Evolutionary conservation across 2,329 filamentous ascomycete genomes (phyloP).

Genomic region (Aspergillus proliferans): DNA sequence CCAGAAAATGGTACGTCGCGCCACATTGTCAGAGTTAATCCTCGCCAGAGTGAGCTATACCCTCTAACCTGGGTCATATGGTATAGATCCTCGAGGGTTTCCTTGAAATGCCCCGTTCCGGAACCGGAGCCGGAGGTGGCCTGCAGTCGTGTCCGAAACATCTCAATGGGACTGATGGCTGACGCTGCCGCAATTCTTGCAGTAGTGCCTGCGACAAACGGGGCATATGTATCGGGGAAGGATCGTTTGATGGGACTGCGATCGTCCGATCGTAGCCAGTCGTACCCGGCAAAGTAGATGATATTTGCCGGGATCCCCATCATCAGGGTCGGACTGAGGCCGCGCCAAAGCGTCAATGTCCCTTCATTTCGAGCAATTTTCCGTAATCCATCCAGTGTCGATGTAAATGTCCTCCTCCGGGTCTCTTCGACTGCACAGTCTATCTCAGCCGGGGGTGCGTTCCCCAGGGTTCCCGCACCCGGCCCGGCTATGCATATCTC

Average conservation of each 20-base stretch:
- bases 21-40: slow-evolving; percentile 86
- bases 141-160: slow-evolving; percentile 89
- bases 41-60: slow-evolving; percentile 80
- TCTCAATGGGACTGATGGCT: slow-evolving; percentile 82
- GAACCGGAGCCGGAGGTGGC: slow-evolving; percentile 51
- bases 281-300: slow-evolving; percentile 97
- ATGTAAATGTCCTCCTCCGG: slow-evolving; percentile 75
- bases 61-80: slow-evolving; percentile 75
- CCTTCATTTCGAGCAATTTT: slow-evolving; percentile 97
- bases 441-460: slow-evolving; percentile 41
- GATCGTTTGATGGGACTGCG: slow-evolving; percentile 63
- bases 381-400: slow-evolving; percentile 81
- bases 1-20: slow-evolving; percentile 95
- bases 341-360: slow-evolving; percentile 78
- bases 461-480: slow-evolving; percentile 33
- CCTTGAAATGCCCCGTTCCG: slow-evolving; percentile 63
- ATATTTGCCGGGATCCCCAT: slow-evolving; percentile 96
- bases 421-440: slow-evolving; percentile 85
- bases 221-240: slow-evolving; percentile 65
- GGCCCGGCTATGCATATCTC: slow-evolving; percentile 70
- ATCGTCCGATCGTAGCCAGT: slow-evolving; percentile 75
- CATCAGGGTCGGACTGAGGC: slow-evolving; percentile 83
- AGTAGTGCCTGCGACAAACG: slow-evolving; percentile 69
- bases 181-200: slow-evolving; percentile 76
- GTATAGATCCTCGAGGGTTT: slow-evolving; percentile 68